A percentile compares a stretch with the other conserved stretches of the same genome.
Conservation (phyloP, 208 protist genomes). For the Trypanosoma platydactyli region DNA sequence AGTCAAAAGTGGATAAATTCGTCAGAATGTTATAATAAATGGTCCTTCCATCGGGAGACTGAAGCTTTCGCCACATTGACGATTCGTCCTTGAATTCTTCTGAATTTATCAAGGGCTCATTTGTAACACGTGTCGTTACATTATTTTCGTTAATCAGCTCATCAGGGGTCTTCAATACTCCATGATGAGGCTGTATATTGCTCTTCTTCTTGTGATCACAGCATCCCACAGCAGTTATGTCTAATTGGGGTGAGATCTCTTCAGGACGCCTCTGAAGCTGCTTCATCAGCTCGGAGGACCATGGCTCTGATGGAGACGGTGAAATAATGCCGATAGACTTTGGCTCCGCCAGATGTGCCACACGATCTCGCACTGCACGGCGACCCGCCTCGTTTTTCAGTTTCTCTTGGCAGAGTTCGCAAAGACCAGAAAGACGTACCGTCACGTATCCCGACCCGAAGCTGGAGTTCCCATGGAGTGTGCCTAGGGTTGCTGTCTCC, state of each 20-base stretch:
- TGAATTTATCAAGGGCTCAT: no score
- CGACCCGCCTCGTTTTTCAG: constrained; percentile 5
- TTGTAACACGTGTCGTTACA: no score
- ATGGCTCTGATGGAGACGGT: constrained; percentile 4
- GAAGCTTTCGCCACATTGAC: constrained; percentile 19
- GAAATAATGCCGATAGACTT: constrained; percentile 12
- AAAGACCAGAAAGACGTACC: constrained; percentile 18
- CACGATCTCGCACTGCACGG: constrained; percentile 2
- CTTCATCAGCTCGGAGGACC: neutral
- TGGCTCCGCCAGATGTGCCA: constrained; percentile 9
- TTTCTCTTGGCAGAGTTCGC: constrained; percentile 14
- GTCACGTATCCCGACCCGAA: constrained; percentile 16
- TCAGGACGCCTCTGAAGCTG: constrained; percentile 3
- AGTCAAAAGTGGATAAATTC: constrained; percentile 15
- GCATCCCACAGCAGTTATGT: no score
- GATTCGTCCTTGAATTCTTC: neutral
- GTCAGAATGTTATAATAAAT: constrained; percentile 30
- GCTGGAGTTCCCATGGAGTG: constrained; percentile 1
- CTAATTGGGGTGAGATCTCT: neutral
- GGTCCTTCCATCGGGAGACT: constrained; percentile 8
- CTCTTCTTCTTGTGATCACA: neutral
- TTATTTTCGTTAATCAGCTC: neutral
- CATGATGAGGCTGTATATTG: neutral
- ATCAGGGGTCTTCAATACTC: neutral
- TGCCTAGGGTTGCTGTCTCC: neutral